Percentiles rank a stretch among this genome's conserved stretches.
Evolutionary conservation across 129 eudicot species (phyloP).

Genomic region (Mikania micrantha): DNA sequence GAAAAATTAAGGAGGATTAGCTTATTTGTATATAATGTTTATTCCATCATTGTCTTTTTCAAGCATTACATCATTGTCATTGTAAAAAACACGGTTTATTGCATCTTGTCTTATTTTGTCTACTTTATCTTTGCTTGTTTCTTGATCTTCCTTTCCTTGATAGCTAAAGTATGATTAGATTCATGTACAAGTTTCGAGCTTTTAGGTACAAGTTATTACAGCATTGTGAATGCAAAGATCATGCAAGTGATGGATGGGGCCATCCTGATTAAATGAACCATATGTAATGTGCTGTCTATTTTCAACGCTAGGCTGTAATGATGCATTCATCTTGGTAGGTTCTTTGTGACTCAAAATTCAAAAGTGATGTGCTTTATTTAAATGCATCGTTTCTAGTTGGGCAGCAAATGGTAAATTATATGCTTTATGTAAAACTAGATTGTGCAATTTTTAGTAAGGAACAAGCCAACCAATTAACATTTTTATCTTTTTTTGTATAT

Average conservation of each 20-base stretch:
- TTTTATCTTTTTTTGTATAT: too few species aligned
- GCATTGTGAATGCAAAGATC: background rate
- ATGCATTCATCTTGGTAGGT: background rate
- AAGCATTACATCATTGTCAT: too few species aligned
- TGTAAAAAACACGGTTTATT: too few species aligned
- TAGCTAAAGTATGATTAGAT: background rate
- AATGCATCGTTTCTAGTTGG: constrained; percentile 15
- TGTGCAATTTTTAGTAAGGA: background rate
- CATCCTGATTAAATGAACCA: constrained; percentile 11
- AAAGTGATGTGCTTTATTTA: constrained; percentile 13
- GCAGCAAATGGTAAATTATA: too few species aligned
- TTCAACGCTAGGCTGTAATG: constrained; percentile 3
- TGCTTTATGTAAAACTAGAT: background rate
- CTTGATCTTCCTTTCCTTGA: background rate
- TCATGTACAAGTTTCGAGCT: background rate
- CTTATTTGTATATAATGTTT: too few species aligned
- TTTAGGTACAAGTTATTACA: background rate
- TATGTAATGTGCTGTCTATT: background rate
- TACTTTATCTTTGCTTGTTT: background rate
- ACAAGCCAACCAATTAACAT: too few species aligned
- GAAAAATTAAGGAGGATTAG: too few species aligned
- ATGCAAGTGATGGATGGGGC: background rate
- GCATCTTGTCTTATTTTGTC: background rate
- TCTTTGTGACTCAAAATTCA: background rate
- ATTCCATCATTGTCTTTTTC: too few species aligned